Percentiles rank a stretch among this genome's conserved stretches.
Conservation (phyloP, 345 rosid genomes). For the Ailanthus altissimus region DNA sequence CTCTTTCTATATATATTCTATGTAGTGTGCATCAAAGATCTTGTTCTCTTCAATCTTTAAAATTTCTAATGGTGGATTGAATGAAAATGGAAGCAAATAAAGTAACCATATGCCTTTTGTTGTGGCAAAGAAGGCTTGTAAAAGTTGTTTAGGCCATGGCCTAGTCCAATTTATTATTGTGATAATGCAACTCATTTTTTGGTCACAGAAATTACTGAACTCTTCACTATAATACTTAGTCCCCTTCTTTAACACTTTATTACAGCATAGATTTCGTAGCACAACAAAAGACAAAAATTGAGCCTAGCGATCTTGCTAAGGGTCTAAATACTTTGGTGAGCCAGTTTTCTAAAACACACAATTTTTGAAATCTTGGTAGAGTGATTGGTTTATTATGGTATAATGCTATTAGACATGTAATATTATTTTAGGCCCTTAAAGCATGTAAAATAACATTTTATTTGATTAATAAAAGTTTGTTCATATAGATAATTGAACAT, state of each 20-base stretch:
- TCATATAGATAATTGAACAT: too few relatives aligned
- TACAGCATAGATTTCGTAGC: conserved; percentile 88
- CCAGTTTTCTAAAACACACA: conserved; percentile 77
- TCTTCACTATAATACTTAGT: conserved; percentile 93
- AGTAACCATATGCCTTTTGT: conserved; percentile 94
- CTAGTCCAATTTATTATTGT: conserved; percentile 76
- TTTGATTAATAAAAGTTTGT: too few relatives aligned
- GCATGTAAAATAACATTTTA: too few relatives aligned
- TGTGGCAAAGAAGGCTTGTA: conserved; percentile 84
- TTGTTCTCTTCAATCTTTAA: conserved; percentile 81
- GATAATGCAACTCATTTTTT: conserved; percentile 88
- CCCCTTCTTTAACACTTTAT: conserved; percentile 84
- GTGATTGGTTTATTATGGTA: conserved; percentile 71
- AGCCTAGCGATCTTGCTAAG: conserved; percentile 67
- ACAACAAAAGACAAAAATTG: conserved; percentile 76
- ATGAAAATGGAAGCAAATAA: conserved; percentile 93
- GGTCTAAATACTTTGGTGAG: conserved; percentile 69
- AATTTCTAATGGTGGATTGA: conserved; percentile 67
- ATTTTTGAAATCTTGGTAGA: conserved; percentile 93
- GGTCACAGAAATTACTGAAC: conserved; percentile 93
- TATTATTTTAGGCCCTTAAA: too few relatives aligned
- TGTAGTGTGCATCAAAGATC: conserved; percentile 64
- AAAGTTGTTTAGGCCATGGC: conserved; percentile 90
- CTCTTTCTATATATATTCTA: conserved; percentile 88
- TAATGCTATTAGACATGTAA: too few relatives aligned